Evolutionary conservation across 176 grass and related monocot species (phyloP).

Genomic region (Bolboschoenus planiculmis): DNA sequence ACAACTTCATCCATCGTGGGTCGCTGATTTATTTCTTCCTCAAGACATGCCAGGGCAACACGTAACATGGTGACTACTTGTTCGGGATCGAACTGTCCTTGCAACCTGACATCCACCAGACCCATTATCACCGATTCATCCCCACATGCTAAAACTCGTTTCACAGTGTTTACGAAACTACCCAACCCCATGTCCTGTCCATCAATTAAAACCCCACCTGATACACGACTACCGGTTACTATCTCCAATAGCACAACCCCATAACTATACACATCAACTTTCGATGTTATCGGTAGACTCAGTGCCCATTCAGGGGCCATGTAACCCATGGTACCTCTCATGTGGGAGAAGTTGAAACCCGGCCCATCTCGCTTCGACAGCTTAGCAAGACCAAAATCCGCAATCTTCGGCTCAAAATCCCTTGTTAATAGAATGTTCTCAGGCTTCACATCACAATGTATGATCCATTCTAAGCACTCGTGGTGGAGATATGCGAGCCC

Average conservation of each 20-base stretch:
- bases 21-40: conserved; percentile 40
- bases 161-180: conserved; percentile 28
- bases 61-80: conserved; percentile 38
- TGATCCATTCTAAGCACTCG: conserved; percentile 80
- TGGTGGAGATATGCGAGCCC: conserved; percentile 81
- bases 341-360: conserved; percentile 51
- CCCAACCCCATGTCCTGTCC: conserved; percentile 20
- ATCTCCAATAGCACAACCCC: conserved; percentile 55
- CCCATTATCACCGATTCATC: conserved; percentile 26
- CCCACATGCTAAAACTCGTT: conserved; percentile 24
- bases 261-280: conserved; percentile 62
- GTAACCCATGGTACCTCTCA: conserved; percentile 79
- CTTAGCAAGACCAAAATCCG: conserved; percentile 69
- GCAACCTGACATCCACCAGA: conserved; percentile 37
- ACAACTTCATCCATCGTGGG: conserved; percentile 53
- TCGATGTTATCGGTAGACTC: conserved; percentile 50
- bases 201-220: conserved; percentile 26
- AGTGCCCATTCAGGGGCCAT: conserved; percentile 85
- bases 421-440: conserved; percentile 69
- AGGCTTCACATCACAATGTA: conserved; percentile 89
- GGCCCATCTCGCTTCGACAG: conserved; percentile 43
- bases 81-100: conserved; percentile 30
- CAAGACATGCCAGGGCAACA: conserved; percentile 37
- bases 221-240: conserved; percentile 40
- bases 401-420: conserved; percentile 77